Base-by-base conservation (phyloP, 108 stramenopile genomes). In the Hondaea fermentalgiana region DNA sequence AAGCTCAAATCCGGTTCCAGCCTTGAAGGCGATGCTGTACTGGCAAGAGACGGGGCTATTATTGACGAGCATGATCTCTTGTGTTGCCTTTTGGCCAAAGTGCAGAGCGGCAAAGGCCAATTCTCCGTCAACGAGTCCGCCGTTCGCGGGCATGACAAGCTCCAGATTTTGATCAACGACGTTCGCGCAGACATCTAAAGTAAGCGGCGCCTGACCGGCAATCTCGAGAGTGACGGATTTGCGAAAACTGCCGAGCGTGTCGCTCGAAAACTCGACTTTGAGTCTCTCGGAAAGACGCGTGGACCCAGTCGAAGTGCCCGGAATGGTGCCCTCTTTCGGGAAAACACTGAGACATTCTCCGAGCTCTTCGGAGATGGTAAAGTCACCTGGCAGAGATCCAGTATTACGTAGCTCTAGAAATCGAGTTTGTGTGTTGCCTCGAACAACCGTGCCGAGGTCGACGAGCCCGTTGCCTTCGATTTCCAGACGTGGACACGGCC, bases 1-100 rank as follows among this genome's bases (percentile, higher is more conserved):
- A 3, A 59, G 49, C 23, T 47, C 72, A 25, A 60, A 60, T 45
- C 88, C 90, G 5, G 57, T 72, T 23, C 88, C 90, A 12, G 55
- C 25, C 43, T 89, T 57, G 44, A 90, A 59, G 10, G 90, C 28
- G 6, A 90, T 17, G 42, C n/a, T 89, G 59, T 87, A 90, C 42
- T 87, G 60, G 17, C 83, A 47, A 14, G 87, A 87, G 42, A 51
- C 43, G 2, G 92, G 92, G 17, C 90, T 87, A n/a, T 83, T 72
- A 44, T 92, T 92, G 10, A 92, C 92, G n/a, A 92, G 72, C 51
- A 90, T 43, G 17, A 55, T 71, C 8, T 35, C 14, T 5, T 87
- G 35, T 23, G 35, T 23, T 10, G 55, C 23, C 51, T 64, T 5
- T 49, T 92, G 88, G 16, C 90, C 90, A 72, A 88, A 92, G 72